These are phyloP conservation scores for Ophiostoma himal-ulmi DNA, from an alignment of 2,329 filamentous ascomycete genomes.

Conservation along the genomic window DNA sequence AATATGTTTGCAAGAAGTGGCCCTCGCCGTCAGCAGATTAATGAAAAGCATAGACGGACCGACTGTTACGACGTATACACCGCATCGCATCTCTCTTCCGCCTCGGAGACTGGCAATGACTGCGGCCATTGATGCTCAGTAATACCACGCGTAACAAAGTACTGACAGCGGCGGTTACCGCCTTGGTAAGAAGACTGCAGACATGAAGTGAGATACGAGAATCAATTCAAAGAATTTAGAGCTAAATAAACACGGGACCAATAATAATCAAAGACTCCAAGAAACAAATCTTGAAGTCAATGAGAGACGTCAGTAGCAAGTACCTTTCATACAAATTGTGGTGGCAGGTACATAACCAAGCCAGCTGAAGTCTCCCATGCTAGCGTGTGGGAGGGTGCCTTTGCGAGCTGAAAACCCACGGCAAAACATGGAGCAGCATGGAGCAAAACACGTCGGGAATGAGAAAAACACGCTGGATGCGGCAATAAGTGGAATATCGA, in stretches of 20 bases:
- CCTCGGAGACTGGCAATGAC: neutral
- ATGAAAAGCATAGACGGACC: neutral
- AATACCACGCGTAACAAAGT: neutral
- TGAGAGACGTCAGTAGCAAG: neutral
- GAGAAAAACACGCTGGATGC: neutral
- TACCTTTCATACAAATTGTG: neutral
- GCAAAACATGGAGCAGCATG: constrained; percentile 2
- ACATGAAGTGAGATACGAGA: neutral
- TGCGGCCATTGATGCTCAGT: neutral
- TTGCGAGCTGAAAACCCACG: constrained; percentile 13
- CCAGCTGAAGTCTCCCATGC: constrained; percentile 13
- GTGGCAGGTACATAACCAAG: constrained; percentile 4
- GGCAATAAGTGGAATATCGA: neutral
- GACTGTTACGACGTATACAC: neutral
- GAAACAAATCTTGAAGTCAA: neutral
- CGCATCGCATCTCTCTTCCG: neutral
- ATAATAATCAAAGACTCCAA: neutral
- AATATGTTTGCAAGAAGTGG: no score
- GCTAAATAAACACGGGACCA: neutral
- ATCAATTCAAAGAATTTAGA: neutral
- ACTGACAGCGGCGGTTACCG: neutral
- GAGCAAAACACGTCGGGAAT: neutral
- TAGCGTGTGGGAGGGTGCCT: constrained; percentile 10
- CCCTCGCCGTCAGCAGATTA: neutral
- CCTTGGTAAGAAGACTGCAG: neutral